Base-by-base conservation (phyloP, 331 rosid genomes). In the Acacia pycnantha region DNA sequence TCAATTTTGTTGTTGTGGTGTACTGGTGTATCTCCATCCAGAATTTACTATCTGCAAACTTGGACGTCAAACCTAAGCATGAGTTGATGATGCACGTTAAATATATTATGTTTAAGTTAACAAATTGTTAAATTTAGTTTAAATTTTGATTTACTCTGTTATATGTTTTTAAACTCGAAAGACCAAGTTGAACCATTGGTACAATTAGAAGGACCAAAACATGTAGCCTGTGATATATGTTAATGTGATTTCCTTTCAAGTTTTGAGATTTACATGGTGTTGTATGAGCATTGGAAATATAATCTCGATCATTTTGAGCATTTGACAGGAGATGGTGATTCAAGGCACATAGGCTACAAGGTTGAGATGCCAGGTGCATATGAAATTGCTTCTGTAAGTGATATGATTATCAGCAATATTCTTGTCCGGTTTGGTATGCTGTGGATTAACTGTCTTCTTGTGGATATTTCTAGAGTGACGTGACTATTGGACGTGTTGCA, bases 331-430 rank as follows among this genome's bases (percentile, higher is more conserved):
- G 98, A 95, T 85, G 98, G 97, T 72, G 91, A 95, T 79, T 9
- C 90, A 66, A 95, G 84, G 82, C 98, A 95, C 79, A 80, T 93
- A 81, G 98, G 98, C 71, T 95, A 46, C 82, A 90, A 92, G 77
- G 98, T 90, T 83, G 86, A 88, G 71, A 85, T 85, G 95, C 94
- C 98, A 72, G 90, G 84, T 58, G 91, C 92, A 59, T 91, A 87
- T 86, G 98, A 93, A 86, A 90, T 95, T 77, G 88, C 79, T 65
- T 92, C 98, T 54, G 98, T 95, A 84, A 92, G 97, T 88, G 72
- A 50, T 68, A 64, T 59, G 73, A 59, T 18, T 62, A 73, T 70
- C 77, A 33, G 4, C 15, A 8, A 66, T 53, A 18, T 66, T 81
- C 53, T 73, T 24, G 50, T 77, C 24, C 47, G 16, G 15, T 77